These are phyloP conservation scores for Cyclocybe aegerita DNA, from an alignment of 768 basidiomycete species.

Conservation along the genomic window DNA sequence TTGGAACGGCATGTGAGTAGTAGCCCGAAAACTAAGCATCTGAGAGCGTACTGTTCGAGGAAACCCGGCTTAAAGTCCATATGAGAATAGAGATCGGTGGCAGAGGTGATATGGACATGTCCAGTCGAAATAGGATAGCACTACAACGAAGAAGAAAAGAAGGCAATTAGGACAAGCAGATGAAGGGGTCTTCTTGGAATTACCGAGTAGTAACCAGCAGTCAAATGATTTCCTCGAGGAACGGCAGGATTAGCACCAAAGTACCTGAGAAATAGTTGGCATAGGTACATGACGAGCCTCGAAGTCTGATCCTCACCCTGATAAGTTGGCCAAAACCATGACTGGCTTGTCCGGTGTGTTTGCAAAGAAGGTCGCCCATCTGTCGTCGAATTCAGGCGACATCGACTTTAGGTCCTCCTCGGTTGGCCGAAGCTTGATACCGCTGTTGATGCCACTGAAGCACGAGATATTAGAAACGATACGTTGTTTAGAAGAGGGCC, in stretches of 20 bases:
- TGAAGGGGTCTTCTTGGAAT: conserved; percentile 1
- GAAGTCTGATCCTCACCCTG: conserved; percentile 31
- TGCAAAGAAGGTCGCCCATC: conserved; percentile 52
- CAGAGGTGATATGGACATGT: conserved; percentile 36
- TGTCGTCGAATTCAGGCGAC: conserved; percentile 43
- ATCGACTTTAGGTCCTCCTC: conserved; percentile 48
- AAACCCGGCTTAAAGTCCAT: conserved; percentile 25
- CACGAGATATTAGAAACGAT: conserved; percentile 8
- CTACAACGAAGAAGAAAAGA: conserved; percentile 8
- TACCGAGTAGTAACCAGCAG: conserved; percentile 31
- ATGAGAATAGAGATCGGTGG: conserved; percentile 25
- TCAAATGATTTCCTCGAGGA: conserved; percentile 22
- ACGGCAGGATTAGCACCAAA: conserved; percentile 13
- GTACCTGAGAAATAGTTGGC: conserved; percentile 11
- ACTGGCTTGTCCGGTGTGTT: conserved; percentile 57
- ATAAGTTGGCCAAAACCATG: conserved; percentile 37
- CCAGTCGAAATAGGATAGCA: conserved; percentile 37
- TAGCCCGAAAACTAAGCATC: background rate
- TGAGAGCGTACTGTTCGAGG: conserved; percentile 29
- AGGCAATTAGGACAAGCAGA: background rate
- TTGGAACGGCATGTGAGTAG: background rate
- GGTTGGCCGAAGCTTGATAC: conserved; percentile 56
- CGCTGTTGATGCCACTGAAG: conserved; percentile 50
- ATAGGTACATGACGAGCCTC: background rate
- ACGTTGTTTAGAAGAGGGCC: background rate